These are phyloP conservation scores for Discostella stelligeroides DNA, from an alignment of 108 stramenopile genomes.

Conservation along the genomic window DNA sequence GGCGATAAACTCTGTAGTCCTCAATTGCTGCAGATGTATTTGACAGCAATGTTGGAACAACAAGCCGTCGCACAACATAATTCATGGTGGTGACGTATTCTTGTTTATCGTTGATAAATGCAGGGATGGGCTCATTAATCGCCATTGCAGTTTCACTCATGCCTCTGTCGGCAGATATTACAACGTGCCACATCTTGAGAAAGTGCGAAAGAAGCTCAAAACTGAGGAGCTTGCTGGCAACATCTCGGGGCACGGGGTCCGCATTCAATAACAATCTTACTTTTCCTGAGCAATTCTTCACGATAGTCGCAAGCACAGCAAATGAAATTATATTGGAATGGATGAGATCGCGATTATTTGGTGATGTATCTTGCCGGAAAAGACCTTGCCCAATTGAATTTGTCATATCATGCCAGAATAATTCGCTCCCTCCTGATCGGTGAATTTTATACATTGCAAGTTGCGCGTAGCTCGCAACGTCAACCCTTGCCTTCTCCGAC, in stretches of 20 bases:
- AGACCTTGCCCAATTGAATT: constrained; percentile 70
- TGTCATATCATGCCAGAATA: constrained; percentile 92
- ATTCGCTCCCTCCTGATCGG: constrained; percentile 84
- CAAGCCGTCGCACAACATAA: constrained; percentile 82
- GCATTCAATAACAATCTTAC: constrained; percentile 52
- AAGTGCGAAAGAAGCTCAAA: constrained; percentile 76
- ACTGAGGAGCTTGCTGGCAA: constrained; percentile 80
- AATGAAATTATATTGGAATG: constrained; percentile 65
- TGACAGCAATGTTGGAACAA: constrained; percentile 77
- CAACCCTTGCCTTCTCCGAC: constrained; percentile 66
- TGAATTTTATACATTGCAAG: constrained; percentile 85
- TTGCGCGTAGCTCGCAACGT: constrained; percentile 74
- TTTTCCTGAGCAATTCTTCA: constrained; percentile 74
- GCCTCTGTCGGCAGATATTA: constrained; percentile 6
- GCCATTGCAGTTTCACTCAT: constrained; percentile 9
- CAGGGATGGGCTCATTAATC: not conserved
- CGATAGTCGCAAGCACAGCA: constrained; percentile 70
- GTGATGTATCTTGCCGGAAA: constrained; percentile 56
- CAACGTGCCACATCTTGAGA: constrained; percentile 56
- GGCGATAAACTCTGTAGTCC: constrained; percentile 70
- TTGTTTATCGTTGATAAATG: not conserved
- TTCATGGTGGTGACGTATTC: constrained; percentile 61
- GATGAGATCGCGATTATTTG: constrained; percentile 31
- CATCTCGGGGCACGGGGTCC: constrained; percentile 69
- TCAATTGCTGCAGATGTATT: constrained; percentile 77